Evolutionary conservation across 2,329 filamentous ascomycete genomes (phyloP).

Genomic region (Cladophialophora chaetospira): DNA sequence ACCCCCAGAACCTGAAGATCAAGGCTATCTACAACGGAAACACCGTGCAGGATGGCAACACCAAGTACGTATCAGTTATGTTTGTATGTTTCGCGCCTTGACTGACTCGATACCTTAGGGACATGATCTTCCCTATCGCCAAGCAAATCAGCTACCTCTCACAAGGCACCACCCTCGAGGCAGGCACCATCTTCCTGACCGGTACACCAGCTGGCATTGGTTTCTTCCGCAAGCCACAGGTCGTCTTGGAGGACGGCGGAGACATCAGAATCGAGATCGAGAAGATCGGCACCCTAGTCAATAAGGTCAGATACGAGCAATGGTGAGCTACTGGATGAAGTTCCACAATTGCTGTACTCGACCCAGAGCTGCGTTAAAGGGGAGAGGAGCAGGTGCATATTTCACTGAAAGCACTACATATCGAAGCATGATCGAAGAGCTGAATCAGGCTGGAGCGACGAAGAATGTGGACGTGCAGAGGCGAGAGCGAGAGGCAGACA

Average conservation of each 20-base stretch:
- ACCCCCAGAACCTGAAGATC: conserved; percentile 46
- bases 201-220: conserved; percentile 50
- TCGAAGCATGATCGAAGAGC: too few relatives aligned
- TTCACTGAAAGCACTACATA: too few relatives aligned
- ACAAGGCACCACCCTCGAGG: conserved; percentile 43
- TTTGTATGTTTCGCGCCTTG: neutral
- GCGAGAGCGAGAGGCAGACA: too few relatives aligned
- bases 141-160: conserved; percentile 42
- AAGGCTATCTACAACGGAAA: conserved; percentile 34
- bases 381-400: too few relatives aligned
- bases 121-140: conserved; percentile 45
- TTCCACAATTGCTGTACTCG: too few relatives aligned
- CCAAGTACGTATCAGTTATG: conserved; percentile 21
- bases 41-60: conserved; percentile 30
- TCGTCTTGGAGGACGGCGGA: conserved; percentile 42
- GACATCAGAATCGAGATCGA: conserved; percentile 52
- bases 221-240: conserved; percentile 43
- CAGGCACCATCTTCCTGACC: conserved; percentile 45
- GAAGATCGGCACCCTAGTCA: conserved; percentile 54
- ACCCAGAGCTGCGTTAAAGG: too few relatives aligned
- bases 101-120: conserved; percentile 17
- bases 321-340: too few relatives aligned
- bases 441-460: too few relatives aligned
- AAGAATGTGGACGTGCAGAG: too few relatives aligned
- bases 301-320: conserved; percentile 36